A percentile compares a stretch with the other conserved stretches of the same genome.
These are phyloP conservation scores for Neurospora sp. DNA, from an alignment of 495 filamentous ascomycete species.

Conservation along the genomic window DNA sequence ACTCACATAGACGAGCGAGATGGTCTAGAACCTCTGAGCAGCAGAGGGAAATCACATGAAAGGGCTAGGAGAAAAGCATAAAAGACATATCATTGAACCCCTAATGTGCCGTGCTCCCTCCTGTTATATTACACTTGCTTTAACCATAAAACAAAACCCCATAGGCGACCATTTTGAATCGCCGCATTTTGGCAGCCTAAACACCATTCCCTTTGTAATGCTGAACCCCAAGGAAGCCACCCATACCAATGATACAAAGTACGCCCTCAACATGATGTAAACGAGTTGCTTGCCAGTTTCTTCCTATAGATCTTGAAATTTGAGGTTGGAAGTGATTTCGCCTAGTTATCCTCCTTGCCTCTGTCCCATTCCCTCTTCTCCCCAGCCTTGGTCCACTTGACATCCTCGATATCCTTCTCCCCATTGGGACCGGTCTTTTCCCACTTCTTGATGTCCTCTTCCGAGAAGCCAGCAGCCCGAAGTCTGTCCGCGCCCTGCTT, in stretches of 20 bases:
- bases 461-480: conserved; percentile 67
- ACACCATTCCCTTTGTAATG: background rate
- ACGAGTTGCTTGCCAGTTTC: background rate
- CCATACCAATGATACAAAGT: background rate
- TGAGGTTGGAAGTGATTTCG: background rate
- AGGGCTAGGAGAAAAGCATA: background rate
- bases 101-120: background rate
- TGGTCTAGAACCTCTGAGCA: background rate
- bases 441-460: conserved; percentile 68
- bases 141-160: background rate
- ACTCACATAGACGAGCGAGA: background rate
- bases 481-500: conserved; percentile 67
- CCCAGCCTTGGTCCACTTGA: conserved; percentile 69
- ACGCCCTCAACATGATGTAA: background rate
- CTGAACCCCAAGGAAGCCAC: background rate
- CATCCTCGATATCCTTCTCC: conserved; percentile 54
- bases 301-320: background rate
- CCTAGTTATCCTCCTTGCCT: conserved; percentile 9
- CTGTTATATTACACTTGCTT: background rate
- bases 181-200: background rate
- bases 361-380: conserved; percentile 81
- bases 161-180: background rate
- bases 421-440: conserved; percentile 45
- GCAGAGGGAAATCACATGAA: background rate
- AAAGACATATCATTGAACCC: background rate